A percentile compares a stretch with the other conserved stretches of the same genome.
Conservation (phyloP, 768 basidiomycete species). For the Naganishia antarctica region DNA sequence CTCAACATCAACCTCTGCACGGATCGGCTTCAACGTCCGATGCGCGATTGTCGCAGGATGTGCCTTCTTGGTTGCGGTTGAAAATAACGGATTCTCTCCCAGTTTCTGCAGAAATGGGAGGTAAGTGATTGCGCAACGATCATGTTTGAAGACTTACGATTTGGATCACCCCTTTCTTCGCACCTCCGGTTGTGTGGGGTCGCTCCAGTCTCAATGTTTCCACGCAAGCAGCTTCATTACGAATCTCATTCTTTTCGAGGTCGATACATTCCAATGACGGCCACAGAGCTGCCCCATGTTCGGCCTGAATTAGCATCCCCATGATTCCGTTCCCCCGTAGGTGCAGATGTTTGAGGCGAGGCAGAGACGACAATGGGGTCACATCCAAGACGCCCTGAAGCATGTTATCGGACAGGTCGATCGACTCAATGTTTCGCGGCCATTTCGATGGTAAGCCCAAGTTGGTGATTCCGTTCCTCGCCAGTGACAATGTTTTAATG, state of each 20-base stretch:
- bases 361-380: not conserved
- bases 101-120: not conserved
- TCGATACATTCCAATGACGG: constrained; percentile 9
- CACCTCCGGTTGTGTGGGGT: not conserved
- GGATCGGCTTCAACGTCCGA: not conserved
- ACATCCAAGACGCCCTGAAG: constrained; percentile 19
- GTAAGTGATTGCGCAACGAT: not conserved
- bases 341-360: not conserved
- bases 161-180: not conserved
- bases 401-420: constrained; percentile 24
- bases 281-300: not conserved
- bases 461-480: constrained; percentile 18
- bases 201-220: constrained; percentile 7
- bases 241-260: constrained; percentile 13
- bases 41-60: constrained; percentile 6
- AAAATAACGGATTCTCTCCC: not conserved
- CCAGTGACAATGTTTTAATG: not conserved
- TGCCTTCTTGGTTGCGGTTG: not conserved
- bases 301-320: not conserved
- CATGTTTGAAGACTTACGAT: not conserved
- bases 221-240: not conserved
- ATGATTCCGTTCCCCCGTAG: constrained; percentile 10
- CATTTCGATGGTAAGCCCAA: constrained; percentile 19
- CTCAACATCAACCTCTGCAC: not conserved
- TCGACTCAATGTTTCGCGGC: constrained; percentile 17